phyloP scores from a whole-genome alignment of 1,284 basidiomycete species.

The Cutaneotrichosporon sp. region DNA sequence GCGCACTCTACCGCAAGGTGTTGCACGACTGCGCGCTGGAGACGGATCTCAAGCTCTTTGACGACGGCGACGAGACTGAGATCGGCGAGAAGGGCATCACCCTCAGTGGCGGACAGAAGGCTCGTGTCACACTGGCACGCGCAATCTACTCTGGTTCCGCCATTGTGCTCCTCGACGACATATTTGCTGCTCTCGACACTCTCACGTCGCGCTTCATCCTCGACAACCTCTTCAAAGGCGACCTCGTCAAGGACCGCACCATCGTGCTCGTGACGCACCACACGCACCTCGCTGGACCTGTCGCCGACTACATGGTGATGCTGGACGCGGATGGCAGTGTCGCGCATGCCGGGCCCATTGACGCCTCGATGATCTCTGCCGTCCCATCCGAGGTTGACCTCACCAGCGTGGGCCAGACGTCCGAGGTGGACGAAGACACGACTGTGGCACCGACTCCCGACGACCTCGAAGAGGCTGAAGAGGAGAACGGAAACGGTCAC shows the following conservation, averaged over 20 bases:
- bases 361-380: slow-evolving; percentile 27
- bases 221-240: slow-evolving; percentile 68
- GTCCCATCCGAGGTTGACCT: slow-evolving; percentile 22
- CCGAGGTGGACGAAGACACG: slow-evolving; percentile 50
- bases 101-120: slow-evolving; percentile 66
- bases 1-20: slow-evolving; percentile 59
- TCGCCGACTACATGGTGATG: slow-evolving; percentile 65
- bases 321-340: slow-evolving; percentile 59
- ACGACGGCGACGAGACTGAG: slow-evolving; percentile 71
- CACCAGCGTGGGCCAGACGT: slow-evolving; percentile 26
- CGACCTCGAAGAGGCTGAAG: not conserved
- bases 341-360: slow-evolving; percentile 43
- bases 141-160: slow-evolving; percentile 66
- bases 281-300: slow-evolving; percentile 63
- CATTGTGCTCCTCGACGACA: slow-evolving; percentile 64
- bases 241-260: slow-evolving; percentile 67
- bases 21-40: slow-evolving; percentile 65
- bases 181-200: slow-evolving; percentile 57
- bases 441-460: slow-evolving; percentile 30
- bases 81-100: slow-evolving; percentile 54
- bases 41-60: slow-evolving; percentile 64
- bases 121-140: slow-evolving; percentile 69
- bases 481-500: slow-evolving; percentile 28
- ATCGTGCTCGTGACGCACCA: slow-evolving; percentile 75
- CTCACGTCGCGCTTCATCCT: slow-evolving; percentile 74